Conservation (phyloP, 2,329 filamentous ascomycete genomes). For the Pyrenophora tritici-repentis region DNA sequence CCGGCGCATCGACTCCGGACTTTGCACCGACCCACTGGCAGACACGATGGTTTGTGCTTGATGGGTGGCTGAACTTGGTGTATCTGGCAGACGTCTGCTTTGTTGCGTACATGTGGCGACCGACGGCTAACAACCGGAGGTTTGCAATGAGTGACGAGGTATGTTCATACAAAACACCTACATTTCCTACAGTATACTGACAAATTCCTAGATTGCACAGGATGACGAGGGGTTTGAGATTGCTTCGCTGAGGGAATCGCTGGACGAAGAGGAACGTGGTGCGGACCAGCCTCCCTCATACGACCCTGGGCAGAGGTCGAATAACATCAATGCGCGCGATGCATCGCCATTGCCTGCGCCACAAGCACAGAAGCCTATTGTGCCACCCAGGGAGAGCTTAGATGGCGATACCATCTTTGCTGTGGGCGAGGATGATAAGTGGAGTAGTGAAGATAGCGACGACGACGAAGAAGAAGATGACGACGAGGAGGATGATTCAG, state of each 20-base stretch:
- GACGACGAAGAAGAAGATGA: slow-evolving; percentile 10
- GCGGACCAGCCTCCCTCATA: slow-evolving; percentile 47
- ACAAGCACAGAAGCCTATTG: slow-evolving; percentile 53
- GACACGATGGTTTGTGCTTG: slow-evolving; percentile 93
- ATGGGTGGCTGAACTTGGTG: slow-evolving; percentile 96
- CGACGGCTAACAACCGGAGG: slow-evolving; percentile 92
- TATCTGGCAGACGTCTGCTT: slow-evolving; percentile 93
- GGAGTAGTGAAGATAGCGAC: slow-evolving; percentile 65
- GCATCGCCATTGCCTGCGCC: slow-evolving; percentile 60
- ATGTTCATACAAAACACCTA: slow-evolving; percentile 28
- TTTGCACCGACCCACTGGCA: slow-evolving; percentile 98
- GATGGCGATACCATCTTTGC: slow-evolving; percentile 97
- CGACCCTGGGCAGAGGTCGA: slow-evolving; percentile 45
- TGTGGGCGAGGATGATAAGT: slow-evolving; percentile 84
- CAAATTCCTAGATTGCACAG: slow-evolving; percentile 72
- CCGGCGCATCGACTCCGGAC: slow-evolving; percentile 79
- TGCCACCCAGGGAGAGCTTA: slow-evolving; percentile 63
- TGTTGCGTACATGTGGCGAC: slow-evolving; percentile 94
- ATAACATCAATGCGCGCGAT: slow-evolving; percentile 40
- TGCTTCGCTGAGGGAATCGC: slow-evolving; percentile 79
- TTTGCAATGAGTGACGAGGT: slow-evolving; percentile 99
- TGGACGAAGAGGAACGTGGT: slow-evolving; percentile 65
- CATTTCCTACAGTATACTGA: slow-evolving; percentile 34
- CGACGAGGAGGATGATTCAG: slow-evolving; percentile 7
- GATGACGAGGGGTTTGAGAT: slow-evolving; percentile 99